phyloP scores from a whole-genome alignment of 345 rosid genomes.

The Linum usitatissimum region DNA sequence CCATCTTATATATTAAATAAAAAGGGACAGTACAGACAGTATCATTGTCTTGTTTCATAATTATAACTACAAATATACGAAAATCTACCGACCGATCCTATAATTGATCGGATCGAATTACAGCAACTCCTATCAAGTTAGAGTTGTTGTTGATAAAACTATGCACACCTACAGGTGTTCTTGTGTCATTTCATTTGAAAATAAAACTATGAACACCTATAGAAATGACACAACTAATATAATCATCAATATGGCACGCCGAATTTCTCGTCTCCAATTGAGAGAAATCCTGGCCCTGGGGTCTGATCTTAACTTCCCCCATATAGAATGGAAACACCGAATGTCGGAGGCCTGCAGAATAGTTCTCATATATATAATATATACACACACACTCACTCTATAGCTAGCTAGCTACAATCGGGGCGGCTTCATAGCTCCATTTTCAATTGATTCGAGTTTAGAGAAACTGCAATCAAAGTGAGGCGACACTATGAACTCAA shows the following conservation, averaged over 20 bases:
- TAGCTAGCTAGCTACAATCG: not conserved
- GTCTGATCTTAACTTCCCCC: not conserved
- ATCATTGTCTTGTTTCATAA: not conserved
- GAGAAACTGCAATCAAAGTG: constrained; percentile 34
- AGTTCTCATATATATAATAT: not conserved
- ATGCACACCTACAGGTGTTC: not conserved
- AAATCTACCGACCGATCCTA: not conserved
- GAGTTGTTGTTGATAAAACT: not conserved
- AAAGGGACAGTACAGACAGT: not conserved
- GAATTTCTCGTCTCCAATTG: not conserved
- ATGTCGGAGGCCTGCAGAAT: not conserved
- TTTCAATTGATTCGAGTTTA: constrained; percentile 52
- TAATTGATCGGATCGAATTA: not conserved
- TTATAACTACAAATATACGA: not conserved
- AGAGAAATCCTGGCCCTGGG: not conserved
- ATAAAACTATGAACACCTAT: not conserved
- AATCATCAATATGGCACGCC: not conserved
- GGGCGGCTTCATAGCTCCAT: constrained; percentile 28
- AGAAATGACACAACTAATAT: not conserved
- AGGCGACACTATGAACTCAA: constrained; percentile 12
- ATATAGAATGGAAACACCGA: not conserved
- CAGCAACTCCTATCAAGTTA: not conserved
- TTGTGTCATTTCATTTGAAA: too few species aligned
- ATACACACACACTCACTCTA: not conserved
- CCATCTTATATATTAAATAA: too few species aligned